Percentiles rank a stretch among this genome's conserved stretches.
phyloP scores from a whole-genome alignment of 164 flowering plant genomes.

The Magnolia sinica region DNA sequence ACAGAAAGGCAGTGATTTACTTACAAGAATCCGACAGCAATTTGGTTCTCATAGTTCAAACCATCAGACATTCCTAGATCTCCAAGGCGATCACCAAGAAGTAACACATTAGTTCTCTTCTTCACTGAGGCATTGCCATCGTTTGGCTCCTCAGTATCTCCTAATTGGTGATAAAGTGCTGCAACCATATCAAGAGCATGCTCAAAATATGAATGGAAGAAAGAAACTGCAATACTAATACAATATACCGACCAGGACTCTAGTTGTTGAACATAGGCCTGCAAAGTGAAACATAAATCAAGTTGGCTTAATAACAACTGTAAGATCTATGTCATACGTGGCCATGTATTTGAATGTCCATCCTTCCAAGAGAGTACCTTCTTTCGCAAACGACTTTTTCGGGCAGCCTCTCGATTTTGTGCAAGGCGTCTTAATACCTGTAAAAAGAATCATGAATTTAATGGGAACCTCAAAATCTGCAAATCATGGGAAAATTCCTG shows the following conservation, averaged over 20 bases:
- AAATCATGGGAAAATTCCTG: neutral
- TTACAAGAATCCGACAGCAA: too few species aligned
- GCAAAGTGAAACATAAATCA: neutral
- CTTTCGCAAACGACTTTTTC: conserved; percentile 93
- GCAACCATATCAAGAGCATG: too few species aligned
- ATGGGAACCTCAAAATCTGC: neutral
- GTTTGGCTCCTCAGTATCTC: too few species aligned
- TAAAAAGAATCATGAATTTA: neutral
- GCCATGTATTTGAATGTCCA: neutral
- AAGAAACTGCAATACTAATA: too few species aligned
- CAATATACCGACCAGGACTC: conserved; percentile 22
- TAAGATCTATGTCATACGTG: neutral
- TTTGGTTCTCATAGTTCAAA: too few species aligned
- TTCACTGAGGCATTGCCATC: too few species aligned
- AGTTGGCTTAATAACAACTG: neutral
- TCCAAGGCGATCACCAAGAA: too few species aligned
- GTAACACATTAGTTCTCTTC: too few species aligned
- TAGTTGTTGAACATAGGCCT: conserved; percentile 84
- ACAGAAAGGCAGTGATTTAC: too few species aligned
- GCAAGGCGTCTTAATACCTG: conserved; percentile 90
- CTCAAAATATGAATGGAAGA: too few species aligned
- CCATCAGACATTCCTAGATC: too few species aligned
- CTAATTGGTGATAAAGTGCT: too few species aligned
- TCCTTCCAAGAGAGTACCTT: conserved; percentile 45
- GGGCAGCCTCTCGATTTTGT: conserved; percentile 99